These are phyloP conservation scores for Penicillium bovifimosum DNA, from an alignment of 495 filamentous ascomycete species.

Conservation along the genomic window DNA sequence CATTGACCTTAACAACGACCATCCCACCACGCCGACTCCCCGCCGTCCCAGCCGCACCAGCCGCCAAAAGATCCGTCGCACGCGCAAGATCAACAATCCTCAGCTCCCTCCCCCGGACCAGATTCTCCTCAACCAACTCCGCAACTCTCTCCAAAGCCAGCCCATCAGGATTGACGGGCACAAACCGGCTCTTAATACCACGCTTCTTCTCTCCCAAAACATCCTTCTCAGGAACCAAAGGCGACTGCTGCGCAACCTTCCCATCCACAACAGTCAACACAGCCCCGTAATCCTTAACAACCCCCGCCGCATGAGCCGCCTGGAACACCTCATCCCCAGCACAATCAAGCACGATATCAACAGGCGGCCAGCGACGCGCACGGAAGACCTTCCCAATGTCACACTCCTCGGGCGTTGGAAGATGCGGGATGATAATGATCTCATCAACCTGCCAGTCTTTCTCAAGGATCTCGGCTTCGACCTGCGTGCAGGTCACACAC, in stretches of 20 bases:
- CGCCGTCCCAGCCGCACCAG: slow-evolving; percentile 24
- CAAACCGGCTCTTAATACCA: slow-evolving; percentile 30
- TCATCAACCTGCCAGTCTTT: slow-evolving; percentile 29
- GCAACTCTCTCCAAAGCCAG: slow-evolving; percentile 26
- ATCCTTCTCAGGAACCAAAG: slow-evolving; percentile 11
- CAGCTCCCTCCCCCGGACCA: slow-evolving; percentile 29
- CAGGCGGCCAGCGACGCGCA: slow-evolving; percentile 26
- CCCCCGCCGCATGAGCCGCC: slow-evolving; percentile 27
- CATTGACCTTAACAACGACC: slow-evolving; percentile 24
- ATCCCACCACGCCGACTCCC: slow-evolving; percentile 27
- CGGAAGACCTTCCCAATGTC: slow-evolving; percentile 31
- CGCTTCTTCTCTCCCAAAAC: slow-evolving; percentile 16
- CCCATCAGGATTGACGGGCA: slow-evolving; percentile 36
- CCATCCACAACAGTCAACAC: slow-evolving; percentile 37
- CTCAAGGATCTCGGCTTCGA: slow-evolving; percentile 24
- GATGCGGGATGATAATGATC: slow-evolving; percentile 24
- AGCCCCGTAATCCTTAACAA: slow-evolving; percentile 32
- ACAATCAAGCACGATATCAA: slow-evolving; percentile 41
- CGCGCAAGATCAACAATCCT: slow-evolving; percentile 29
- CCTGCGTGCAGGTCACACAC: slow-evolving; percentile 33
- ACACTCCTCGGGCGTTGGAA: slow-evolving; percentile 17
- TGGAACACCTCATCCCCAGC: slow-evolving; percentile 29
- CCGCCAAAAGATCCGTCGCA: slow-evolving; percentile 26
- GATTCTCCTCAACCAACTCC: slow-evolving; percentile 31
- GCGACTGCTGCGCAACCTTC: slow-evolving; percentile 15